These are phyloP conservation scores for Myxozyma vanderwaltii DNA, from an alignment of 805 yeast genomes.

Conservation along the genomic window DNA sequence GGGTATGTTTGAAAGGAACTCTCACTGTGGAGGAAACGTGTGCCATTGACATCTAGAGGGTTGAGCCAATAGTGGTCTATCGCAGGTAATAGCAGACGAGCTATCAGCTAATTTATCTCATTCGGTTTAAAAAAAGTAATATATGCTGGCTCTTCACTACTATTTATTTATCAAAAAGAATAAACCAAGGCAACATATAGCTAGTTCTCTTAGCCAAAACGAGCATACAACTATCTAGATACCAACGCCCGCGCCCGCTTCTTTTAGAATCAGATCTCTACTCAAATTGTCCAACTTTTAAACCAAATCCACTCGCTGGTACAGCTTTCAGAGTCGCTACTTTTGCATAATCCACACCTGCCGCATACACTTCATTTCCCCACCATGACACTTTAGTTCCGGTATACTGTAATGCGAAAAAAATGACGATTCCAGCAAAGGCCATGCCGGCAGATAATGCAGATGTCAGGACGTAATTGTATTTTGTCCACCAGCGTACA, in stretches of 20 bases:
- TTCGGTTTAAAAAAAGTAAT: too few species aligned
- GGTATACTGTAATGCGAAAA: slow-evolving; percentile 51
- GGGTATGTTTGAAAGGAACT: slow-evolving; percentile 17
- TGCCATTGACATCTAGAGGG: neutral
- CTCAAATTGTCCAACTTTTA: neutral
- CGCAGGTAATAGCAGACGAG: too few species aligned
- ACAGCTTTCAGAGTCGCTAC: slow-evolving; percentile 7
- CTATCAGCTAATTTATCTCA: too few species aligned
- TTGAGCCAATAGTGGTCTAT: neutral
- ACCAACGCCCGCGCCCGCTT: too few species aligned
- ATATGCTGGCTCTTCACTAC: too few species aligned
- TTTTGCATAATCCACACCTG: slow-evolving; percentile 20
- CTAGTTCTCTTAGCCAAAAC: too few species aligned
- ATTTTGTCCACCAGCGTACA: slow-evolving; percentile 73
- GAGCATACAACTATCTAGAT: too few species aligned
- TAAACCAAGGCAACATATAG: too few species aligned
- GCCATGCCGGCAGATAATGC: slow-evolving; percentile 70
- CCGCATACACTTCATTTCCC: slow-evolving; percentile 51
- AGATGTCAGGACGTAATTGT: slow-evolving; percentile 64
- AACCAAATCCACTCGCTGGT: slow-evolving; percentile 18
- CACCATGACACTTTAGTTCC: slow-evolving; percentile 57
- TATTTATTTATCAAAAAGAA: too few species aligned
- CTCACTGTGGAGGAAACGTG: neutral
- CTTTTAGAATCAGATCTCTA: too few species aligned
- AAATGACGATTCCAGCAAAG: slow-evolving; percentile 58